A percentile compares a stretch with the other conserved stretches of the same genome.
Conservation (phyloP, 1,284 basidiomycete species). For the Abortiporus biennis region DNA sequence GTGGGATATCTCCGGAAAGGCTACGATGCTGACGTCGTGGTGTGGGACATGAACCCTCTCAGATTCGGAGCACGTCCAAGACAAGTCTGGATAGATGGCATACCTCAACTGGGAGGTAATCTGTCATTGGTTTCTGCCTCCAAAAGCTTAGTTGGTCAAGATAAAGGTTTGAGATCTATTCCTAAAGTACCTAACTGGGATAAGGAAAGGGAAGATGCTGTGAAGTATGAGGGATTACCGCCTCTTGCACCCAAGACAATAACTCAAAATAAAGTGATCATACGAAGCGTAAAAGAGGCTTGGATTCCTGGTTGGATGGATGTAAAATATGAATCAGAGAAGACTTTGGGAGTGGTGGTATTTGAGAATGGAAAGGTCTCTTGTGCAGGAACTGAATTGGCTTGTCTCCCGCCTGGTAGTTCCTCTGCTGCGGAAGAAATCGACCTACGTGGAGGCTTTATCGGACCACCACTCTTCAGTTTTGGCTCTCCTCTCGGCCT, state of each 20-base stretch:
- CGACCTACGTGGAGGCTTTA: constrained; percentile 47
- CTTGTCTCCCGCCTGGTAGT: constrained; percentile 14
- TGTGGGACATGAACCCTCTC: constrained; percentile 72
- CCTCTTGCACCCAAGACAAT: constrained; percentile 40
- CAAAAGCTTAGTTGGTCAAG: constrained; percentile 25
- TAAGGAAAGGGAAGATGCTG: constrained; percentile 44
- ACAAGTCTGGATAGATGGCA: constrained; percentile 72
- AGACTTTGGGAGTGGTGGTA: constrained; percentile 8
- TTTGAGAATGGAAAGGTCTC: constrained; percentile 22
- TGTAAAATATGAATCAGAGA: constrained; percentile 12
- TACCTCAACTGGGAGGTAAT: constrained; percentile 59
- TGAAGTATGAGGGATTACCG: constrained; percentile 63
- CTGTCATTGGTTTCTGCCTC: too few relatives aligned
- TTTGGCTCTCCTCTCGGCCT: constrained; percentile 58
- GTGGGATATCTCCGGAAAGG: constrained; percentile 71
- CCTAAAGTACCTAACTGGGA: constrained; percentile 61
- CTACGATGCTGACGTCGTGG: constrained; percentile 40
- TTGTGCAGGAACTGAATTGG: constrained; percentile 20
- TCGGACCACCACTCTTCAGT: constrained; percentile 53
- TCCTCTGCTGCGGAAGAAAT: constrained; percentile 20
- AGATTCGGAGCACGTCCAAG: constrained; percentile 65
- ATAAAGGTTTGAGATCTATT: constrained; percentile 31
- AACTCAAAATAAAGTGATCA: constrained; percentile 38
- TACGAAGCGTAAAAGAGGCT: constrained; percentile 43
- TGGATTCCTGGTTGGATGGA: constrained; percentile 9